Evolutionary conservation across 768 basidiomycete species (phyloP).

Genomic region (Gymnopilus junonius): DNA sequence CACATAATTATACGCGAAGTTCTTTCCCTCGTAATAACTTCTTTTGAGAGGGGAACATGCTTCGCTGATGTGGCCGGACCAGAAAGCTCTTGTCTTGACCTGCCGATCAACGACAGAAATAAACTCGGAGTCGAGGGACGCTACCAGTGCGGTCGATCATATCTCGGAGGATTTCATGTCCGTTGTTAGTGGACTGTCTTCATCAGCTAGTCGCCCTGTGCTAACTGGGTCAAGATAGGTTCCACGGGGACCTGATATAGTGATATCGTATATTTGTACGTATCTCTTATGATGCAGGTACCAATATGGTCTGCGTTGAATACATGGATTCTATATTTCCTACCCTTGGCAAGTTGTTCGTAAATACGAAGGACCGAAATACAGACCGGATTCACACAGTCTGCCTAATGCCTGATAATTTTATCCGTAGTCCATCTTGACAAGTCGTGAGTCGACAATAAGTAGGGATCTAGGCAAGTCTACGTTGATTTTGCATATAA

Average conservation of each 20-base stretch:
- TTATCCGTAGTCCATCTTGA: neutral
- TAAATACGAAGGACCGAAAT: neutral
- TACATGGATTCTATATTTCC: neutral
- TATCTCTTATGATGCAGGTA: neutral
- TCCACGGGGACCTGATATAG: constrained; percentile 1
- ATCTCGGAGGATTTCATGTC: neutral
- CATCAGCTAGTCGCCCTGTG: neutral
- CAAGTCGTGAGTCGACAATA: neutral
- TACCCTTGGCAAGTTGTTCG: neutral
- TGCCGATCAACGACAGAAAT: constrained; percentile 1
- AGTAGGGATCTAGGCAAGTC: neutral
- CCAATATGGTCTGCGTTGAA: neutral
- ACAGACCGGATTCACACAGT: neutral
- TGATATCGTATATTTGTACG: neutral
- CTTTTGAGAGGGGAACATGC: neutral
- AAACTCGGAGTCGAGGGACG: neutral
- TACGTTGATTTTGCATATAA: neutral
- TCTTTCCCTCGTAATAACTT: neutral
- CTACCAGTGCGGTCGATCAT: constrained; percentile 4
- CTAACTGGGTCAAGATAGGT: neutral
- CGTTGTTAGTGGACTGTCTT: neutral
- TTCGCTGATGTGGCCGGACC: neutral
- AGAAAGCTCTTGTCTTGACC: neutral
- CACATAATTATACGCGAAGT: neutral
- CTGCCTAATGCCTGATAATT: neutral